phyloP scores from a whole-genome alignment of 176 grass and related monocot species.

The Eremochloa ophiuroides region DNA sequence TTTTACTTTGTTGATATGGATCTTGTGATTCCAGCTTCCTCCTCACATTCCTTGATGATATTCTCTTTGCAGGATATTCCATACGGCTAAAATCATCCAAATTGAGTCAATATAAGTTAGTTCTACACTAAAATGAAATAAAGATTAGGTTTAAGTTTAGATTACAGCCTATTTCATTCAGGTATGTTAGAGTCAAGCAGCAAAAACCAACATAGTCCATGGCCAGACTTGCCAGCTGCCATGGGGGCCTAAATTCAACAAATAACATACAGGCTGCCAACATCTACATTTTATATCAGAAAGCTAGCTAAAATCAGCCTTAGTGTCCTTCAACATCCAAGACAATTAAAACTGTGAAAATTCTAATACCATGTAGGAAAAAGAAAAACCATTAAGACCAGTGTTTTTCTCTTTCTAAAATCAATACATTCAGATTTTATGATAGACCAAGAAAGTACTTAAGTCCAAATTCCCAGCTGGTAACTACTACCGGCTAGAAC shows the following conservation, averaged over 20 bases:
- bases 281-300: not conserved
- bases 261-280: not conserved
- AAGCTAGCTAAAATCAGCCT: not conserved
- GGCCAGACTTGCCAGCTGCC: not conserved
- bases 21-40: constrained; percentile 92
- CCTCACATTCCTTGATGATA: constrained; percentile 87
- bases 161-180: not conserved
- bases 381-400: not conserved
- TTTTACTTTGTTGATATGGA: constrained; percentile 71
- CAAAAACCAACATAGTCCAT: not conserved
- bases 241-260: not conserved
- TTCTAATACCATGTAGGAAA: not conserved
- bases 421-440: not conserved
- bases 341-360: not conserved
- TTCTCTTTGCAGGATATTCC: constrained; percentile 90
- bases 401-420: not conserved
- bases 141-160: not conserved
- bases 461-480: not conserved
- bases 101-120: constrained; percentile 7
- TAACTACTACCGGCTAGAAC: not conserved
- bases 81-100: constrained; percentile 52
- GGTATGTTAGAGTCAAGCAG: not conserved
- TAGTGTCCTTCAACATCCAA: not conserved
- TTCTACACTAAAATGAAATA: not conserved
- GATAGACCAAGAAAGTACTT: not conserved